Percentiles rank a stretch among this genome's conserved stretches.
phyloP scores from a whole-genome alignment of 345 rosid genomes.

The Brassica incana region DNA sequence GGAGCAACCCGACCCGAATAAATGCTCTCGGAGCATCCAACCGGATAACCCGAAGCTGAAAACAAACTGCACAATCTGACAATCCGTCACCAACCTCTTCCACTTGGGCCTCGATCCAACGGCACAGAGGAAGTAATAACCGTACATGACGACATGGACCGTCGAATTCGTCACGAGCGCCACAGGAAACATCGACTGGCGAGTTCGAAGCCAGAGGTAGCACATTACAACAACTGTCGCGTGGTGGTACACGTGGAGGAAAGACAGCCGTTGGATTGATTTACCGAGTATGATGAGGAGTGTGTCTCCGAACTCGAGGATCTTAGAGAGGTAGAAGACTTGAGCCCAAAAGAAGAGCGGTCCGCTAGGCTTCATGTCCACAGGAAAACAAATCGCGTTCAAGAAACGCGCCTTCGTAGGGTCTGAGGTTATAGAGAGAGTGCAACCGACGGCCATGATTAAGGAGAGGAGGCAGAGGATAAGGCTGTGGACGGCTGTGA shows the following conservation, averaged over 20 bases:
- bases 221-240: background rate
- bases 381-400: background rate
- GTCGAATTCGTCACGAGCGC: background rate
- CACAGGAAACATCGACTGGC: background rate
- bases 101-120: background rate
- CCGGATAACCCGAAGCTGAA: background rate
- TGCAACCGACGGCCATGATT: background rate
- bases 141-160: background rate
- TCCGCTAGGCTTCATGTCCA: background rate
- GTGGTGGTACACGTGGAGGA: background rate
- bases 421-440: background rate
- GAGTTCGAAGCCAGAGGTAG: background rate
- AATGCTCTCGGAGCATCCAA: background rate
- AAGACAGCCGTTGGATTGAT: background rate
- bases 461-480: background rate
- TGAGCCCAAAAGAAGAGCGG: background rate
- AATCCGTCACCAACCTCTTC: background rate
- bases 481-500: background rate
- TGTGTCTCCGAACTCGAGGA: background rate
- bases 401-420: background rate
- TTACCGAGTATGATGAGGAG: background rate
- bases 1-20: background rate
- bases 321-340: background rate
- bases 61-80: background rate
- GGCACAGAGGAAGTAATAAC: background rate